phyloP scores from a whole-genome alignment of 345 rosid genomes.

The Populus nigra region DNA sequence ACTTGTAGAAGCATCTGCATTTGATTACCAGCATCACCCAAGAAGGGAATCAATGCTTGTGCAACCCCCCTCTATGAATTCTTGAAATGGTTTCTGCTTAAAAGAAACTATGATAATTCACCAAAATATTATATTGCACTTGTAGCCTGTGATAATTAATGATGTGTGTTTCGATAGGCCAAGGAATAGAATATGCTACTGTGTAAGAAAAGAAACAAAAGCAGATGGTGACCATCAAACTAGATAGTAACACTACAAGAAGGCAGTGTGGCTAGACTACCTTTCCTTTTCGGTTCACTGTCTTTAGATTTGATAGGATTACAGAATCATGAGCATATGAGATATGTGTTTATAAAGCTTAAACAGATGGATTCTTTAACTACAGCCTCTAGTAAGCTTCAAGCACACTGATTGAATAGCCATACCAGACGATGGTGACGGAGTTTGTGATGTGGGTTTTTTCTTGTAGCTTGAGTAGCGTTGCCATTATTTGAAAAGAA shows the following conservation, averaged over 20 bases:
- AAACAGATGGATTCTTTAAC: constrained; percentile 21
- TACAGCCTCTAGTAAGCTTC: constrained; percentile 26
- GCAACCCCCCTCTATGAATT: too few relatives aligned
- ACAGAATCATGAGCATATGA: constrained; percentile 9
- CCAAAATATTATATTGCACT: neutral
- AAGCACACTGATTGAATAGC: constrained; percentile 16
- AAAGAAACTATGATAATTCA: neutral
- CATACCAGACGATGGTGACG: neutral
- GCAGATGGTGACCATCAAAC: constrained; percentile 30
- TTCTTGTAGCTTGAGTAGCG: neutral
- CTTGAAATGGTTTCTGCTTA: too few relatives aligned
- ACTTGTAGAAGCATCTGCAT: too few relatives aligned
- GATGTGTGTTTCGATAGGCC: neutral
- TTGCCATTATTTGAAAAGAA: constrained; percentile 15
- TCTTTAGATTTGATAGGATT: constrained; percentile 14
- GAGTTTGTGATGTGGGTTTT: constrained; percentile 16
- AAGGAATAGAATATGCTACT: constrained; percentile 33
- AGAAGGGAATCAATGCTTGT: too few relatives aligned
- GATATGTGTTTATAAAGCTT: constrained; percentile 16
- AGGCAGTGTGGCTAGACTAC: constrained; percentile 3
- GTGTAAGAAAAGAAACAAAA: constrained; percentile 1
- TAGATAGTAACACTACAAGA: neutral
- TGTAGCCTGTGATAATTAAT: too few relatives aligned
- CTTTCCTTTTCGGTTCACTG: constrained; percentile 18
- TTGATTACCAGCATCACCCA: too few relatives aligned